Conservation (phyloP, 2,329 filamentous ascomycete species). For the Penicillium frequentans region DNA sequence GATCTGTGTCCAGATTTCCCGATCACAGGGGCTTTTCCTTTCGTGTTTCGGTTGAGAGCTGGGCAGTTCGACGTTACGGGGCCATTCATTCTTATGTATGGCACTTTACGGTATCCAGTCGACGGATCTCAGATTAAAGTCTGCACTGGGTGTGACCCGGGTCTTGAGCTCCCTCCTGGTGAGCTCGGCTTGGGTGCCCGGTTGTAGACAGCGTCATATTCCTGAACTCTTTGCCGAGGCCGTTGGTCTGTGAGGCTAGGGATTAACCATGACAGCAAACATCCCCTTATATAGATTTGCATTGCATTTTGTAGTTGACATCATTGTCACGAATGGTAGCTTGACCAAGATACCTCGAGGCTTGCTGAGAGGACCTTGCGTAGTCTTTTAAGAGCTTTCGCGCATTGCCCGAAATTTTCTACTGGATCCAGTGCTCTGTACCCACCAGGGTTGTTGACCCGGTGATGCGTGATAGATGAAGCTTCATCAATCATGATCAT, state of each 20-base stretch:
- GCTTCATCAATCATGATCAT: constrained; percentile 22
- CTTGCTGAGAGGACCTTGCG: neutral
- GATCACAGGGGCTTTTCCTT: constrained; percentile 47
- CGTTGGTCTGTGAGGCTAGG: constrained; percentile 87
- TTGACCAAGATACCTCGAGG: neutral
- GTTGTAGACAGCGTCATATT: constrained; percentile 74
- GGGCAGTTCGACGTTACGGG: constrained; percentile 88
- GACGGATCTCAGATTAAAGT: constrained; percentile 88
- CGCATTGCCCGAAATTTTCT: neutral
- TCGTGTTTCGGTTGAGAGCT: constrained; percentile 73
- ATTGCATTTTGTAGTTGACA: neutral
- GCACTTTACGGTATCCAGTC: constrained; percentile 77
- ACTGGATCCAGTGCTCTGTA: neutral
- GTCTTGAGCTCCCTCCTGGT: constrained; percentile 68
- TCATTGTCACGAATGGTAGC: neutral
- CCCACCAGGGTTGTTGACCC: neutral
- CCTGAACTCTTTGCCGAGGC: constrained; percentile 84
- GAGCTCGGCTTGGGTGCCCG: constrained; percentile 63
- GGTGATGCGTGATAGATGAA: neutral
- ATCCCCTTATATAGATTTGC: constrained; percentile 41
- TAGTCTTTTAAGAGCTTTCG: neutral
- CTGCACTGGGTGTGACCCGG: constrained; percentile 51
- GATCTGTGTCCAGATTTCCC: constrained; percentile 88
- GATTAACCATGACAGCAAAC: constrained; percentile 83
- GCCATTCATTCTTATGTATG: constrained; percentile 66